Evolutionary conservation across 2,329 filamentous ascomycete species (phyloP).

Genomic region (Aspergillus unguis): DNA sequence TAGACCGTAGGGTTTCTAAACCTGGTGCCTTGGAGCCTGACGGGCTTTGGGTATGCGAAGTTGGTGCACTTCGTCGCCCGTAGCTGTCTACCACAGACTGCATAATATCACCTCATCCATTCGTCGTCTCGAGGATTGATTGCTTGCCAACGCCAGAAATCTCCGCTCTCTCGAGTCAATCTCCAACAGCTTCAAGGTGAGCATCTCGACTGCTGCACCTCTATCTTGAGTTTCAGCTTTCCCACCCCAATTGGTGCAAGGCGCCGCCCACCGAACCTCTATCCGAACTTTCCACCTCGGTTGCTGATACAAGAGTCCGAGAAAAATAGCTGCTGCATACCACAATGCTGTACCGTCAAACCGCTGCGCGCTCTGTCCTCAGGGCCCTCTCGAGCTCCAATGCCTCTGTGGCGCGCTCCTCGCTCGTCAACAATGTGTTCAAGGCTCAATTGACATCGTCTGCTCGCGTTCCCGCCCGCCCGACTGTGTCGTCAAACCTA

Average conservation of each 20-base stretch:
- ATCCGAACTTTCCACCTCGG: conserved; percentile 33
- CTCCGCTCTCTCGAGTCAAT: conserved; percentile 36
- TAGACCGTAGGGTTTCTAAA: background rate
- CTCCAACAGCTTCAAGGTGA: conserved; percentile 30
- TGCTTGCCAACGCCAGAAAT: conserved; percentile 27
- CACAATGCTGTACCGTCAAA: conserved; percentile 47
- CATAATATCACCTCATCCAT: conserved; percentile 33
- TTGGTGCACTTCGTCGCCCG: conserved; percentile 27
- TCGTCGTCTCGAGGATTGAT: conserved; percentile 29
- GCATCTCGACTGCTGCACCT: conserved; percentile 31
- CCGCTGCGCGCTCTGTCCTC: conserved; percentile 44
- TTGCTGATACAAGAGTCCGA: conserved; percentile 29
- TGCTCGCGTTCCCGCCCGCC: conserved; percentile 36
- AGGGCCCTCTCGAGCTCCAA: conserved; percentile 44
- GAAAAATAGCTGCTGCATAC: conserved; percentile 31
- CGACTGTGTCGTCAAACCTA: conserved; percentile 36
- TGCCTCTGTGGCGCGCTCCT: conserved; percentile 41
- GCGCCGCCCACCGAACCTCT: conserved; percentile 14
- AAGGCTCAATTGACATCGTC: conserved; percentile 45
- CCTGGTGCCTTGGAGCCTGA: conserved; percentile 23
- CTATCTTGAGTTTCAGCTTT: conserved; percentile 18
- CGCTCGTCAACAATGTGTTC: conserved; percentile 40
- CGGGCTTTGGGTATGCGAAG: conserved; percentile 22
- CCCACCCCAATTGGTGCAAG: conserved; percentile 34
- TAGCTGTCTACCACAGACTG: conserved; percentile 29